These are phyloP conservation scores for Bremia lactucae DNA, from an alignment of 352 stramenopile species.

Conservation along the genomic window DNA sequence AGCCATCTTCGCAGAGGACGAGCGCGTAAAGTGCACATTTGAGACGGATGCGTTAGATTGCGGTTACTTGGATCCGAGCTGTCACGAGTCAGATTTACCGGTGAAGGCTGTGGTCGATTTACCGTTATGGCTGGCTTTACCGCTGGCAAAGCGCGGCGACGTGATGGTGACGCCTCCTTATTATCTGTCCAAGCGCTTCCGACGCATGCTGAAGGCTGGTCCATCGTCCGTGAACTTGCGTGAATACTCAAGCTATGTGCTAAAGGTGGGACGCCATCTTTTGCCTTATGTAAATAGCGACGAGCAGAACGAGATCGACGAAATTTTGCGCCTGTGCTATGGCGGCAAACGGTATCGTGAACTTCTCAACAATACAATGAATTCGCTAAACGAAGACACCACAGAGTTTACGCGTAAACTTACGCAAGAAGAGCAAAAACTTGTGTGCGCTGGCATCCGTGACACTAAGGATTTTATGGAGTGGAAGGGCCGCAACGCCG, in stretches of 20 bases:
- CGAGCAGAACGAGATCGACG: slow-evolving; percentile 47
- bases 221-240: slow-evolving; percentile 64
- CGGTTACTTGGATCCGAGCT: slow-evolving; percentile 68
- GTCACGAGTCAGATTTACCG: slow-evolving; percentile 35
- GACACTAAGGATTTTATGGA: slow-evolving; percentile 66
- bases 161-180: slow-evolving; percentile 46
- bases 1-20: slow-evolving; percentile 67
- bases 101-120: slow-evolving; percentile 47
- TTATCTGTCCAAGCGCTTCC: slow-evolving; percentile 63
- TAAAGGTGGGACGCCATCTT: slow-evolving; percentile 53
- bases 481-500: slow-evolving; percentile 66
- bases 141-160: slow-evolving; percentile 38
- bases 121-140: slow-evolving; percentile 62
- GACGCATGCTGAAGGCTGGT: slow-evolving; percentile 71
- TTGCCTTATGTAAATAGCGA: slow-evolving; percentile 38
- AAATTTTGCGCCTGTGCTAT: slow-evolving; percentile 70
- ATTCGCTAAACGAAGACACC: slow-evolving; percentile 71
- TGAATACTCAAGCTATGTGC: slow-evolving; percentile 66
- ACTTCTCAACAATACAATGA: slow-evolving; percentile 80
- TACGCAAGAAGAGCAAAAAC: slow-evolving; percentile 53
- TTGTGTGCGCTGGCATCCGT: slow-evolving; percentile 51
- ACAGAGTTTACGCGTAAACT: slow-evolving; percentile 74
- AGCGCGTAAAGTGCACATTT: slow-evolving; percentile 74
- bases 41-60: slow-evolving; percentile 52
- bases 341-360: slow-evolving; percentile 64